Percentiles rank a stretch among this genome's conserved stretches.
phyloP scores from a whole-genome alignment of 2,329 filamentous ascomycete genomes.

The Colletotrichum higginsianum region DNA sequence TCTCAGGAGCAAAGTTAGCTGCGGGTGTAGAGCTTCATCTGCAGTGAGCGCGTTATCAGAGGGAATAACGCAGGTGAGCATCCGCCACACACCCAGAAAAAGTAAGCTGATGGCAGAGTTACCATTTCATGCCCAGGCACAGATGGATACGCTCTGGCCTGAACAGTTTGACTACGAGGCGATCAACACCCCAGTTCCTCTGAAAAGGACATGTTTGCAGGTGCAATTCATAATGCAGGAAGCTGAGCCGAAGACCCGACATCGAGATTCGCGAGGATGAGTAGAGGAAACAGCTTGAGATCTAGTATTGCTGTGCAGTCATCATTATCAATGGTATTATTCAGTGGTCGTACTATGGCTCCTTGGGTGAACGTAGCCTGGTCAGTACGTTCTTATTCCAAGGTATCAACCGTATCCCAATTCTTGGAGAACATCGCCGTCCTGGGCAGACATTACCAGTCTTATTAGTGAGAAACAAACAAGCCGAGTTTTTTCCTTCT shows the following conservation, averaged over 20 bases:
- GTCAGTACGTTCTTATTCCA: too few relatives aligned
- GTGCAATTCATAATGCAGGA: not conserved
- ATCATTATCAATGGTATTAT: not conserved
- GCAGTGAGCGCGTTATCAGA: too few relatives aligned
- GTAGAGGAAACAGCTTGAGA: not conserved
- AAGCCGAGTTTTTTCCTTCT: too few relatives aligned
- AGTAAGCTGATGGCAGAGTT: too few relatives aligned
- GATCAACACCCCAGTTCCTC: not conserved
- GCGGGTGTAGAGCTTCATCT: too few relatives aligned
- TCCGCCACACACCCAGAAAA: too few relatives aligned
- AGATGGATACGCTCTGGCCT: not conserved
- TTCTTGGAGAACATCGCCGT: not conserved
- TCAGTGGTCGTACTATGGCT: not conserved
- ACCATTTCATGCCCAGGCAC: not conserved
- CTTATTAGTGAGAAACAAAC: not conserved
- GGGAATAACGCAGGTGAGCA: too few relatives aligned
- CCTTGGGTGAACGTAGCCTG: not conserved
- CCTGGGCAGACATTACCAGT: not conserved
- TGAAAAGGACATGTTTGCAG: not conserved
- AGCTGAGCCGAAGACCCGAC: too few relatives aligned
- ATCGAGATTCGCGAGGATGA: not conserved
- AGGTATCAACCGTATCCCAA: not conserved
- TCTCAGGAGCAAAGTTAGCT: too few relatives aligned
- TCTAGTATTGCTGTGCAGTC: not conserved
- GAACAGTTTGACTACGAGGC: not conserved